Conservation (phyloP, 345 rosid genomes). For the Dipteronia sinensis region DNA sequence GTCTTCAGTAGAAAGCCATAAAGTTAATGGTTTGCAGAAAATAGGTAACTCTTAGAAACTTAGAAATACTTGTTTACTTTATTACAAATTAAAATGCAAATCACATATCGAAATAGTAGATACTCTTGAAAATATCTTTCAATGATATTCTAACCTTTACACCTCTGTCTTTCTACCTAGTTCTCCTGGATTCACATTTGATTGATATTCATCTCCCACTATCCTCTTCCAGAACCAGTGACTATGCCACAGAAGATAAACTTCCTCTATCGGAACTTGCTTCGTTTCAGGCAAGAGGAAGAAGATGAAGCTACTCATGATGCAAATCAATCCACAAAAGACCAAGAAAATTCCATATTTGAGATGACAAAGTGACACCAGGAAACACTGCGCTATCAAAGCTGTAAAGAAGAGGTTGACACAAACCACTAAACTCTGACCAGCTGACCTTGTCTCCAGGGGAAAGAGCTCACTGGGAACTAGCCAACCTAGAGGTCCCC, state of each 20-base stretch:
- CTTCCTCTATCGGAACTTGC: conserved; percentile 86
- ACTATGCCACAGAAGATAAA: conserved; percentile 66
- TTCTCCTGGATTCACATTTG: neutral
- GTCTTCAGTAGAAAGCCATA: neutral
- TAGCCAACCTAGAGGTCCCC: conserved; percentile 98
- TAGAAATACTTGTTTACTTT: neutral
- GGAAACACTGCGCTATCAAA: conserved; percentile 77
- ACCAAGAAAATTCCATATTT: conserved; percentile 71
- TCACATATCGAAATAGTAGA: neutral
- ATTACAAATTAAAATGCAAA: neutral
- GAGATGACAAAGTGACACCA: conserved; percentile 71
- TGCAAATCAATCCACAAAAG: conserved; percentile 59
- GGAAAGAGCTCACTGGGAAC: conserved; percentile 93
- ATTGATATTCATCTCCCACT: conserved; percentile 27
- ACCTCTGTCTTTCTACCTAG: neutral
- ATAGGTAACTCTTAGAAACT: neutral
- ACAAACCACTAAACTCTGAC: conserved; percentile 84
- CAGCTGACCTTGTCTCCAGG: conserved; percentile 87
- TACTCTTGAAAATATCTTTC: neutral
- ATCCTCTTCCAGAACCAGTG: conserved; percentile 87
- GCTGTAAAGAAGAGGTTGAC: conserved; percentile 87
- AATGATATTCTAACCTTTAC: neutral
- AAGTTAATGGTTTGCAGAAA: neutral
- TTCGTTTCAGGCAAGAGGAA: conserved; percentile 87
- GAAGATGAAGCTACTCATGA: conserved; percentile 78